These are phyloP conservation scores for Penicillium sp. DNA, from an alignment of 2,329 filamentous ascomycete species.

Conservation along the genomic window DNA sequence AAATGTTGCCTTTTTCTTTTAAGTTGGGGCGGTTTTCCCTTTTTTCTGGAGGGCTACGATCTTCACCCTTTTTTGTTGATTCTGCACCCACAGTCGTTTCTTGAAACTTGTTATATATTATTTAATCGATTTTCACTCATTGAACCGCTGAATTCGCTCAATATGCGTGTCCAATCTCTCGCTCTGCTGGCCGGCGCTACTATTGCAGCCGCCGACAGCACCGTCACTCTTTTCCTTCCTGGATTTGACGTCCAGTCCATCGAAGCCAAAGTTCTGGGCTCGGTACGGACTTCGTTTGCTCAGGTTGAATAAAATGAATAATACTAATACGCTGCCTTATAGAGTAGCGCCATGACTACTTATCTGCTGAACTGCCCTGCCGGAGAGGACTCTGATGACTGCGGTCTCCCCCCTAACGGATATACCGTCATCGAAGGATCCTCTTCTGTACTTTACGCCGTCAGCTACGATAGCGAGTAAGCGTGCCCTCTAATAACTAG, in stretches of 20 bases:
- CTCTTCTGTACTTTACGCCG: conserved; percentile 3
- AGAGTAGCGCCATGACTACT: conserved; percentile 19
- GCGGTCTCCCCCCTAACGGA: conserved; percentile 8
- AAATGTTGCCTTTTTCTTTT: not conserved
- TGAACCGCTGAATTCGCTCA: not conserved
- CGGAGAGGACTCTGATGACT: conserved; percentile 5
- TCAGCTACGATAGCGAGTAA: conserved; percentile 13
- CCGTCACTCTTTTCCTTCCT: conserved; percentile 13
- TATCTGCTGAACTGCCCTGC: conserved; percentile 19
- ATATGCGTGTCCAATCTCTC: conserved; percentile 8
- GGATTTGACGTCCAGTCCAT: conserved; percentile 8
- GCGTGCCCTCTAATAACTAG: not conserved
- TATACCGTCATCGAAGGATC: conserved; percentile 11
- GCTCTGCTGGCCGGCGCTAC: conserved; percentile 8
- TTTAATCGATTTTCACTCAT: not conserved
- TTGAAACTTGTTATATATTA: not conserved
- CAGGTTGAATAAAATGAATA: not conserved
- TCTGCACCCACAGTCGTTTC: not conserved
- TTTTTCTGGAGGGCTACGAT: not conserved
- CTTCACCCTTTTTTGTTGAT: not conserved
- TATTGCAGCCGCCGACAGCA: conserved; percentile 6
- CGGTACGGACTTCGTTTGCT: not conserved
- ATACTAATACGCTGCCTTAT: not conserved
- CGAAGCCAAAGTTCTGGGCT: conserved; percentile 8
- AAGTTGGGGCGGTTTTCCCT: not conserved